Evolutionary conservation across 495 filamentous ascomycete genomes (phyloP).

Genomic region (Clavariopsis aquatica): DNA sequence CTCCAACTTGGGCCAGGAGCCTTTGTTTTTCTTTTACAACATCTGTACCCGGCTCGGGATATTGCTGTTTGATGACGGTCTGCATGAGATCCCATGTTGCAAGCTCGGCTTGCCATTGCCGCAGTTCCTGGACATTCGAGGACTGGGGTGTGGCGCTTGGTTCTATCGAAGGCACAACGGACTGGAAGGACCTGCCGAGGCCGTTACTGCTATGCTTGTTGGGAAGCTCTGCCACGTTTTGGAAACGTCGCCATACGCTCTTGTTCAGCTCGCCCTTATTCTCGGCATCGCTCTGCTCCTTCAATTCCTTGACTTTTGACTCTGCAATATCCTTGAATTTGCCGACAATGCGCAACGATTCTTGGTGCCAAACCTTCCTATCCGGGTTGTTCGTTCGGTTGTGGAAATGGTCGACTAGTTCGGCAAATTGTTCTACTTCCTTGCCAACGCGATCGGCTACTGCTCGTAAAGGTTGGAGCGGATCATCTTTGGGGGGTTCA

Average conservation of each 20-base stretch:
- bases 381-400: conserved; percentile 12
- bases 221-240: conserved; percentile 17
- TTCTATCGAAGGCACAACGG: conserved; percentile 22
- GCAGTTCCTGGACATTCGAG: conserved; percentile 53
- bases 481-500: conserved; percentile 18
- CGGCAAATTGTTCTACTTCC: conserved; percentile 67
- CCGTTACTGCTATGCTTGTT: conserved; percentile 18
- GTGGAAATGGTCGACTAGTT: conserved; percentile 60
- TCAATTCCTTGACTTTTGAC: conserved; percentile 42
- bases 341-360: conserved; percentile 40
- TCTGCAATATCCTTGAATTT: conserved; percentile 46
- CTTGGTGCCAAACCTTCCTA: conserved; percentile 25
- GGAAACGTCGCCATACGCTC: conserved; percentile 38
- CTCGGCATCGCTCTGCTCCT: conserved; percentile 33
- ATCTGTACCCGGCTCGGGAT: conserved; percentile 41
- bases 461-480: conserved; percentile 57
- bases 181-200: conserved; percentile 12
- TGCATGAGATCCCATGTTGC: conserved; percentile 88
- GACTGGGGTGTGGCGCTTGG: conserved; percentile 11
- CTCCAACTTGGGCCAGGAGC: conserved; percentile 52
- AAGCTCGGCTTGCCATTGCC: conserved; percentile 67
- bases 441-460: conserved; percentile 62
- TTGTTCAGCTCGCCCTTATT: conserved; percentile 41
- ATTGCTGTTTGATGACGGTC: conserved; percentile 58
- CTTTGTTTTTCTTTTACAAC: conserved; percentile 46